These are phyloP conservation scores for Periconia macrospinosa DNA, from an alignment of 2,329 filamentous ascomycete species.

Conservation along the genomic window DNA sequence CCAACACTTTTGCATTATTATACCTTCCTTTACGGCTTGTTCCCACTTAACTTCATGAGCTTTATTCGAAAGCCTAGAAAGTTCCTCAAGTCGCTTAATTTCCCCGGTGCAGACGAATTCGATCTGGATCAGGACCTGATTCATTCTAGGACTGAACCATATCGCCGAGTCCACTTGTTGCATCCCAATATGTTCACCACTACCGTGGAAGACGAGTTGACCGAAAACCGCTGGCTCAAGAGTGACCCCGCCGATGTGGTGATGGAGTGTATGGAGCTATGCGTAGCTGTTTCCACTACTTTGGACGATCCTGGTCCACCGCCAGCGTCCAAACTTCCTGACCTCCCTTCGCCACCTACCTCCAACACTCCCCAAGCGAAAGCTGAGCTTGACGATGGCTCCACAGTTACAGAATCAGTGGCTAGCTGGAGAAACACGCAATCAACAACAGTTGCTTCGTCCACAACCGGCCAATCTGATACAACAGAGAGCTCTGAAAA, in stretches of 20 bases:
- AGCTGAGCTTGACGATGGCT: constrained; percentile 33
- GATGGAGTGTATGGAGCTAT: constrained; percentile 76
- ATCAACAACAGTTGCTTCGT: constrained; percentile 50
- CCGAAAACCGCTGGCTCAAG: constrained; percentile 77
- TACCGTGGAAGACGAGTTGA: constrained; percentile 78
- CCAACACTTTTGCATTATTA: constrained; percentile 75
- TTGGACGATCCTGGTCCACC: constrained; percentile 52
- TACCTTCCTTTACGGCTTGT: constrained; percentile 79
- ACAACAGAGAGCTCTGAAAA: constrained; percentile 21
- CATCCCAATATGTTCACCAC: constrained; percentile 84
- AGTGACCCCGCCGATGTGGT: constrained; percentile 79
- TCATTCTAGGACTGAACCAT: constrained; percentile 72
- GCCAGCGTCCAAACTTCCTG: constrained; percentile 49
- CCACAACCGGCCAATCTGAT: constrained; percentile 24
- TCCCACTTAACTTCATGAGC: constrained; percentile 83
- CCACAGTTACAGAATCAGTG: constrained; percentile 32
- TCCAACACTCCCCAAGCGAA: constrained; percentile 35
- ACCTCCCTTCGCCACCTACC: constrained; percentile 45
- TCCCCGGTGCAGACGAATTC: constrained; percentile 70
- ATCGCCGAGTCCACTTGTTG: constrained; percentile 71
- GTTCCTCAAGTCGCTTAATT: constrained; percentile 74
- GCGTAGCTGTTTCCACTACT: constrained; percentile 47
- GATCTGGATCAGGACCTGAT: constrained; percentile 80
- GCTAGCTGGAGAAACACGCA: constrained; percentile 59
- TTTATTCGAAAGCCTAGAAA: constrained; percentile 82